Evolutionary conservation across 1,284 basidiomycete species (phyloP).

Genomic region (Lentinula novae-zelandiae): DNA sequence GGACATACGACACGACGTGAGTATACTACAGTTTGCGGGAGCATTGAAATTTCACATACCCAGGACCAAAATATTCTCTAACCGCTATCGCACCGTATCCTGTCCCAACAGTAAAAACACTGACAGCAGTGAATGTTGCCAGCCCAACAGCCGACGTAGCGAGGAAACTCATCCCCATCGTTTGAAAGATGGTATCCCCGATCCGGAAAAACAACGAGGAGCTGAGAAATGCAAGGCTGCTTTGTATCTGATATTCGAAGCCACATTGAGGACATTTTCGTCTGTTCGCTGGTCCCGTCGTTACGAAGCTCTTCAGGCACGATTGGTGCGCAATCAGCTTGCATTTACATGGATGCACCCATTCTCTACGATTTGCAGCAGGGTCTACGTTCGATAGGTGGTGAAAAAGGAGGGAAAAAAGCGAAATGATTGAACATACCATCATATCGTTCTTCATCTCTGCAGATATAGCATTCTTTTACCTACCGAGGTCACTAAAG

Average conservation of each 20-base stretch:
- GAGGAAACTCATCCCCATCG: conserved; percentile 8
- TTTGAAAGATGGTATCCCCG: conserved; percentile 7
- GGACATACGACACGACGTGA: not conserved
- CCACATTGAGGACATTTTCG: conserved; percentile 14
- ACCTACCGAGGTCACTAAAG: not conserved
- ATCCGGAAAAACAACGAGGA: conserved; percentile 7
- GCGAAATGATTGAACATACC: not conserved
- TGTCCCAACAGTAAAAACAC: conserved; percentile 3
- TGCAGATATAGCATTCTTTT: conserved; percentile 13
- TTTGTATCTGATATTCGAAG: conserved; percentile 9
- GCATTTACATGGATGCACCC: conserved; percentile 17
- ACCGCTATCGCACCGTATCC: conserved; percentile 11
- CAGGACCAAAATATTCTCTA: conserved; percentile 9
- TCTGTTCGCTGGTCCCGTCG: not conserved
- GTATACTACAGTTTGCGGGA: not conserved
- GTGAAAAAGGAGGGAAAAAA: too few relatives aligned
- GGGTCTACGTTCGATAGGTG: not conserved
- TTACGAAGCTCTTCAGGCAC: conserved; percentile 11
- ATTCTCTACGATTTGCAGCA: not conserved
- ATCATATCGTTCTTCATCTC: conserved; percentile 12
- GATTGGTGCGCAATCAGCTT: conserved; percentile 14
- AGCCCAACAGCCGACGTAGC: conserved; percentile 1
- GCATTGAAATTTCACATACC: not conserved
- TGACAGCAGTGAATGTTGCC: not conserved
- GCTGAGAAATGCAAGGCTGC: not conserved